phyloP scores from a whole-genome alignment of 352 stramenopile species.

The Phytophthora pluvialis region DNA sequence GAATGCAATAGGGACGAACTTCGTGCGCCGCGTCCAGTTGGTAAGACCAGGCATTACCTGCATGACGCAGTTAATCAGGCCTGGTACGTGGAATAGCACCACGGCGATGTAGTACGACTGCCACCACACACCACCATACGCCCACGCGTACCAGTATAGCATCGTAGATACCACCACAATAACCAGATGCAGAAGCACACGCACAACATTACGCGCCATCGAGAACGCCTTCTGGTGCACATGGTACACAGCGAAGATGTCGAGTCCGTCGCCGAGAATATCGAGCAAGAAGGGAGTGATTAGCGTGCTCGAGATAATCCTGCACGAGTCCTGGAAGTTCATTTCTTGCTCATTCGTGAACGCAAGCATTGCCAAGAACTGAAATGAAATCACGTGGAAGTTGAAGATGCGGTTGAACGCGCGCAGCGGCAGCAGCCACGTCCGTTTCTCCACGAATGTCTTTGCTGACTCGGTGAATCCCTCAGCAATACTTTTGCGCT shows the following conservation, averaged over 20 bases:
- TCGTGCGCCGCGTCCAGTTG: conserved; percentile 82
- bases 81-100: conserved; percentile 71
- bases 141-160: conserved; percentile 87
- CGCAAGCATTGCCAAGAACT: conserved; percentile 92
- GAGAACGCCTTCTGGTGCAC: conserved; percentile 45
- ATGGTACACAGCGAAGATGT: conserved; percentile 89
- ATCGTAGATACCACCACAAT: conserved; percentile 67
- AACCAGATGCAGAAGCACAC: conserved; percentile 80
- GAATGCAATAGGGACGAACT: conserved; percentile 67
- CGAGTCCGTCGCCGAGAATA: conserved; percentile 92
- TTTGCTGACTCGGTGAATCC: conserved; percentile 93
- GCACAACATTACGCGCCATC: conserved; percentile 87
- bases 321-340: conserved; percentile 77
- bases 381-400: conserved; percentile 98
- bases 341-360: conserved; percentile 94
- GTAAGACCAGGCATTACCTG: conserved; percentile 80
- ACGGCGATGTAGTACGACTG: conserved; percentile 62
- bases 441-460: conserved; percentile 98
- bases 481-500: conserved; percentile 88
- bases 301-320: conserved; percentile 92
- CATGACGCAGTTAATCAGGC: conserved; percentile 74
- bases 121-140: conserved; percentile 65
- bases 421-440: conserved; percentile 95
- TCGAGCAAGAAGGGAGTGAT: conserved; percentile 91
- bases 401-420: conserved; percentile 96